Evolutionary conservation across 192 early-diverging fungal genomes (phyloP).

Genomic region (Mortierella claussenii): DNA sequence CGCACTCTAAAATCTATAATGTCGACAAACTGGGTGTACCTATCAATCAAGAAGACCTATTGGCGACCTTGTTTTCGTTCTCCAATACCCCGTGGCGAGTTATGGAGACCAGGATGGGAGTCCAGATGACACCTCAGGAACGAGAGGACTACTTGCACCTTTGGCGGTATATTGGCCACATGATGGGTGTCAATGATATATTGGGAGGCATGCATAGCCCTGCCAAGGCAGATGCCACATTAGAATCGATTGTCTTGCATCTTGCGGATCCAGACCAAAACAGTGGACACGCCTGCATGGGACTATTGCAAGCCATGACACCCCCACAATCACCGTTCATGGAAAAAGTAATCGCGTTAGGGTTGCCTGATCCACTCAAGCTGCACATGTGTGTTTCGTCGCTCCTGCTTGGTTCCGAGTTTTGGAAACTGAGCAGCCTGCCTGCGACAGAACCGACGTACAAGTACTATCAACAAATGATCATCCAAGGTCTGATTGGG

Average conservation of each 20-base stretch:
- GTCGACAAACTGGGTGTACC: slow-evolving; percentile 28
- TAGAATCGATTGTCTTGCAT: slow-evolving; percentile 30
- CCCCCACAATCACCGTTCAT: neutral
- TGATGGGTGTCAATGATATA: slow-evolving; percentile 58
- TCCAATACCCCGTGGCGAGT: slow-evolving; percentile 36
- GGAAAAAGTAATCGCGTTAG: neutral
- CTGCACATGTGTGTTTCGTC: slow-evolving; percentile 23
- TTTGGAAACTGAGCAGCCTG: slow-evolving; percentile 11
- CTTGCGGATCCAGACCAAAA: slow-evolving; percentile 11
- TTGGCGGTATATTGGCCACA: slow-evolving; percentile 61
- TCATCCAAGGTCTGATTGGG: too few species aligned
- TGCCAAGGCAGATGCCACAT: slow-evolving; percentile 13
- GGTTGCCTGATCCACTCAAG: slow-evolving; percentile 13
- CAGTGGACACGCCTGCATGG: slow-evolving; percentile 7
- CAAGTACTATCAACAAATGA: too few species aligned
- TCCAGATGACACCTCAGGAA: slow-evolving; percentile 38
- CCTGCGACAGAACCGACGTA: neutral
- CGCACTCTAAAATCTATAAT: slow-evolving; percentile 28
- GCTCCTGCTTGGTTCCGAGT: slow-evolving; percentile 9
- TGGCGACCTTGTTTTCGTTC: slow-evolving; percentile 32
- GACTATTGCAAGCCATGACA: slow-evolving; percentile 5
- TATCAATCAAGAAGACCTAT: slow-evolving; percentile 51
- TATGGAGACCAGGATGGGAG: slow-evolving; percentile 30
- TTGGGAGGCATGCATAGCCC: neutral
- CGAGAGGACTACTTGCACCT: slow-evolving; percentile 57